Evolutionary conservation across 108 stramenopile species (phyloP).

Genomic region (Parietichytrium sp.): DNA sequence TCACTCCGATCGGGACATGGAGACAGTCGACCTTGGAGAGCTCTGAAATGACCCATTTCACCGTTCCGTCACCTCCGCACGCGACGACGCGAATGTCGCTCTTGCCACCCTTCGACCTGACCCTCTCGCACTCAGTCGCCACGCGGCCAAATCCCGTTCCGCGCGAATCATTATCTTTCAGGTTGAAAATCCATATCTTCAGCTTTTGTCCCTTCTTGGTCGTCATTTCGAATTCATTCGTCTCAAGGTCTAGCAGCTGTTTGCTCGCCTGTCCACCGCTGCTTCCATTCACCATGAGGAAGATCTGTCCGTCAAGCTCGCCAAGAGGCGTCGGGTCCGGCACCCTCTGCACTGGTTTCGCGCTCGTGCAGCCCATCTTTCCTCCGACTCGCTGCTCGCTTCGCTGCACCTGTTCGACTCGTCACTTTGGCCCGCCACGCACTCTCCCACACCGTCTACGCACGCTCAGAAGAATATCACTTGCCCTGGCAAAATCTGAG

Average conservation of each 20-base stretch:
- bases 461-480: too few species aligned
- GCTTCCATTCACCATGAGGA: conserved; percentile 1
- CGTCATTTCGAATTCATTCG: neutral
- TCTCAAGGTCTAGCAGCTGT: neutral
- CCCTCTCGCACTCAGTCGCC: neutral
- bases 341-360: too few species aligned
- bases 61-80: neutral
- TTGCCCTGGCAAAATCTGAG: too few species aligned
- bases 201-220: neutral
- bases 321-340: too few species aligned
- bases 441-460: too few species aligned
- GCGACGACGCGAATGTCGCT: conserved; percentile 8
- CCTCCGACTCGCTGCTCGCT: too few species aligned
- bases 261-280: neutral
- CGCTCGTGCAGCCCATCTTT: too few species aligned
- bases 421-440: too few species aligned
- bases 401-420: too few species aligned
- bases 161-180: neutral
- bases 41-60: conserved; percentile 24
- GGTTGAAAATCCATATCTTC: neutral
- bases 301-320: conserved; percentile 8
- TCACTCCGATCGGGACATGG: conserved; percentile 8
- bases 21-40: neutral
- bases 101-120: neutral
- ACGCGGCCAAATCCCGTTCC: neutral